Evolutionary conservation across 2,329 filamentous ascomycete species (phyloP), one percentile per base, ranked within the genome.

Genomic region (Pestalotiopsis sp.): DNA sequence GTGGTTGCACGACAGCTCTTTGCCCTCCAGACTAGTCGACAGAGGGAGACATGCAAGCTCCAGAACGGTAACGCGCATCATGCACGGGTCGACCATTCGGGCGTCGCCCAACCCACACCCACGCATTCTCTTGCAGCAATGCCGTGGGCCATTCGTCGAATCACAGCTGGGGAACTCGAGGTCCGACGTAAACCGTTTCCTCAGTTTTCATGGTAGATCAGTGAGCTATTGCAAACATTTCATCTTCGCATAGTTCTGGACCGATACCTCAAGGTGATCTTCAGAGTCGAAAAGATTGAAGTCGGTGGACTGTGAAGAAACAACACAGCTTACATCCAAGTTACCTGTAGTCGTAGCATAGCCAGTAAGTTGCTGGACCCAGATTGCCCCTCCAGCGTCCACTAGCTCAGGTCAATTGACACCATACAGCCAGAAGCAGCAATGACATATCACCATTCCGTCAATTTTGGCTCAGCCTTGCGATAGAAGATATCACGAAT

Each of bases 1-100:
- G 56, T 66, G 52, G 65, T 66, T 59, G 40, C 65, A 66, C 65
- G 49, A 52, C 65, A 66, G 65, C 31, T 60, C 17, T 31, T 9
- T 12, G 27, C 38, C 36, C 31, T 64, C 23, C 41, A 27, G n/a
- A 31, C 61, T 64, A 64, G 64, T 27, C 40, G 12, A 57, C 17
- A 57, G 36, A 20, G 27, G 20, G 31, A 45, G 27, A 25, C 20
- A 58, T 31, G 45, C 7, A 56, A 41, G 36, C 36, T 41, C 60
- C 60, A 63, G 36, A 41, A 63, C 31, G 38, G 31, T 41, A 63
- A 63, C 36, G 38, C 27, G 41, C 45, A 65, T 49, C 41, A n/a
- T 58, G 25, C 41, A 41, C 45, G n/a, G 23, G 23, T 41, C 36
- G 40, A 56, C 65, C 65, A 66, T 41, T 40, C 65, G 65, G 65